These are phyloP conservation scores for Tetracentron sinense DNA, from an alignment of 164 flowering plant species.

Conservation along the genomic window DNA sequence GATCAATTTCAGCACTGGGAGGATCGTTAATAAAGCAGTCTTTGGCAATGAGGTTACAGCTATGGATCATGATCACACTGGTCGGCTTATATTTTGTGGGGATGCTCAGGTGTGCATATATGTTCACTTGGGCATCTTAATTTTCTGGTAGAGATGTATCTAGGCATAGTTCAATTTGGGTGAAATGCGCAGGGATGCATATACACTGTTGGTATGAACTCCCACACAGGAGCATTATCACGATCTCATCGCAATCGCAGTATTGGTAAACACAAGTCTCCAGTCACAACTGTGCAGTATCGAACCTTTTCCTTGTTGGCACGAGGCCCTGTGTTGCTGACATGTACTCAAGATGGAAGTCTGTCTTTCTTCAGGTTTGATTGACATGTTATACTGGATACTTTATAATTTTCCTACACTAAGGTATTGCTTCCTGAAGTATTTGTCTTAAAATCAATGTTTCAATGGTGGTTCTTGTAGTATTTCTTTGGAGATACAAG, in stretches of 20 bases:
- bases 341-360: constrained; percentile 83
- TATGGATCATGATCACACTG: constrained; percentile 94
- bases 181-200: constrained; percentile 58
- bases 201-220: constrained; percentile 65
- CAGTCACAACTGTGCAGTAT: constrained; percentile 82
- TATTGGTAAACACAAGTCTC: constrained; percentile 56
- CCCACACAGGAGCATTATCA: constrained; percentile 71
- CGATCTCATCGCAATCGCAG: constrained; percentile 62
- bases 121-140: neutral
- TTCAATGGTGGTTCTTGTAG: constrained; percentile 32
- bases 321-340: constrained; percentile 80
- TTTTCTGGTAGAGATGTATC: constrained; percentile 4
- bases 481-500: constrained; percentile 77
- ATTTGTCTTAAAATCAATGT: constrained; percentile 6
- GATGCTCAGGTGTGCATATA: constrained; percentile 58
- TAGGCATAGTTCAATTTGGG: constrained; percentile 1
- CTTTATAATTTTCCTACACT: neutral
- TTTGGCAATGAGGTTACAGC: constrained; percentile 71
- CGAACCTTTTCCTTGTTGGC: constrained; percentile 91
- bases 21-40: constrained; percentile 48
- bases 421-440: constrained; percentile 1
- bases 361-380: constrained; percentile 81
- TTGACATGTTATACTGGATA: neutral
- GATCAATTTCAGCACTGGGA: constrained; percentile 93
- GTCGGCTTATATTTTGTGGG: constrained; percentile 90